Evolutionary conservation across 345 rosid genomes (phyloP), one percentile per base, ranked within the genome.

Genomic region (Conringia planisiliqua): DNA sequence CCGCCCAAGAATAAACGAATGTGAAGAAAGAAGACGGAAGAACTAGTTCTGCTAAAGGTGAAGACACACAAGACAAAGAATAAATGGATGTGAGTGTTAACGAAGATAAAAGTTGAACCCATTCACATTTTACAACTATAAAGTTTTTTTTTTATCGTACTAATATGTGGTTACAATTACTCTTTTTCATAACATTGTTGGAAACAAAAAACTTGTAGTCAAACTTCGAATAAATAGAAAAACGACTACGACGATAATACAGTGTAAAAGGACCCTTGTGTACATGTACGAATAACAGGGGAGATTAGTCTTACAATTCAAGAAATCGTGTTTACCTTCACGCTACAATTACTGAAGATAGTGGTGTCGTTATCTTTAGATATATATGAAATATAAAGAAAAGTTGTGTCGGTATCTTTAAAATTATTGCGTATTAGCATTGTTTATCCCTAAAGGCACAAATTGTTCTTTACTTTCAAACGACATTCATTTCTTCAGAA

Each of bases 371-470:
- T 30, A 58, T 74, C 78, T 29, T 38, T 38, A 10, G 68, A 74
- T 65, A 42, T 74, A 74, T 65, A 42, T 74, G 44, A 9, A 57
- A 26, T 11, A 14, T 6, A 57, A 59, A 47, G 4, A 58, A 58
- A 46, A 75, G 46, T 75, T 55, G 36, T 68, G 62, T 68, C 57
- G 59, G 40, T 52, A 69, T 69, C 70, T 46, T 33, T 62, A 13
- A 43, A 35, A 62, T 43, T 35, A 62, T 64, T 60, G 74, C 33
- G 67, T 74, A 46, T 76, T 12, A 62, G 43, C 65, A 69, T 55
- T 68, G 70, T 69, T 52, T 52, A 50, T 68, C 63, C 64, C 66
- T 69, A 61, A 54, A 76, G 65, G 50, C 58, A 62, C 65, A 35
- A 20, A 24, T 70, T 62, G 50, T 68, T 60, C 38, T 32, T 68